Evolutionary conservation across 805 yeast genomes (phyloP).

Genomic region (Candida pseudoglaebosa): DNA sequence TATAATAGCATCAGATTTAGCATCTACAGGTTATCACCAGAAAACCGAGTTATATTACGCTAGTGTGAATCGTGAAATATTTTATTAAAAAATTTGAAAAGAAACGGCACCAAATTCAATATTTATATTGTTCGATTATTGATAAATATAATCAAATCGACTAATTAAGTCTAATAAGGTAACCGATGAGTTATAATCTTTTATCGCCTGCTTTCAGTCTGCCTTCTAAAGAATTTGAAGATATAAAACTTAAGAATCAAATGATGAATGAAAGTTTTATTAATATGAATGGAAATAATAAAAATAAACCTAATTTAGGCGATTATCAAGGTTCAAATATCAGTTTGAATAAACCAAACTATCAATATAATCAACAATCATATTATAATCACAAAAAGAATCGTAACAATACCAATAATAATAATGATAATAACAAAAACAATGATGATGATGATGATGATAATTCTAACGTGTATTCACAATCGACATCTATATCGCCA

Average conservation of each 20-base stretch:
- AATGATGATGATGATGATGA: no score
- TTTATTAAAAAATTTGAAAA: no score
- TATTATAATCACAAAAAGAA: neutral
- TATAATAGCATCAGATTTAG: neutral
- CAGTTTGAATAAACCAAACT: neutral
- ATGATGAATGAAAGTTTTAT: neutral
- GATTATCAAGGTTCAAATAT: neutral
- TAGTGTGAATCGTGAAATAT: no score
- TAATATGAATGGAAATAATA: no score
- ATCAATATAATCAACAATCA: neutral
- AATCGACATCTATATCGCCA: neutral
- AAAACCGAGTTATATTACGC: no score
- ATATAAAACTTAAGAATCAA: neutral
- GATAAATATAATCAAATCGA: no score
- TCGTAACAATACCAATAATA: no score
- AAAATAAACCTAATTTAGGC: no score
- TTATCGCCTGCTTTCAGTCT: conserved; percentile 1
- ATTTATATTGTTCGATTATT: no score
- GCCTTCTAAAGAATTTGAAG: conserved; percentile 1
- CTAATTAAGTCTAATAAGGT: neutral
- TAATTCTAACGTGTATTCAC: no score
- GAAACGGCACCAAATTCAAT: no score
- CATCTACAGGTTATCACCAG: neutral
- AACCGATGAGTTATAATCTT: conserved; percentile 1
- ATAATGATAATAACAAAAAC: no score